Conservation (phyloP, 2,329 filamentous ascomycete genomes). For the Aspergillus aculeatus region DNA sequence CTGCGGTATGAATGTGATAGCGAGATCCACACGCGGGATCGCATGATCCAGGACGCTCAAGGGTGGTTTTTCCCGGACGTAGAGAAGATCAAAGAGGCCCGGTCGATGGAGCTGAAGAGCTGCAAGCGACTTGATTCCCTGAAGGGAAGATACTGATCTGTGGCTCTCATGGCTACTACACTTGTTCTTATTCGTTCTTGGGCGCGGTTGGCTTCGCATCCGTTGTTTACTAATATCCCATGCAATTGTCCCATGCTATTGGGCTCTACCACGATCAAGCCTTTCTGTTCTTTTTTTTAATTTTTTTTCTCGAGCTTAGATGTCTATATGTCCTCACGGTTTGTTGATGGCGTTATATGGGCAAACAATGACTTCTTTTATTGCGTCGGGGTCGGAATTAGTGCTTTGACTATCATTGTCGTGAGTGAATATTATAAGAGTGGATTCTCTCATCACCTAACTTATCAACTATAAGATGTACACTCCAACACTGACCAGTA, state of each 20-base stretch:
- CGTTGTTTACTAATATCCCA: constrained; percentile 10
- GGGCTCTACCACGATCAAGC: neutral
- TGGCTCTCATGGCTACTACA: constrained; percentile 8
- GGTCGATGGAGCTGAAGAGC: constrained; percentile 58
- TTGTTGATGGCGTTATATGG: constrained; percentile 17
- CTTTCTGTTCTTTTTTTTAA: neutral
- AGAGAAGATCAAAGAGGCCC: constrained; percentile 72
- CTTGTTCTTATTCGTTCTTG: constrained; percentile 3
- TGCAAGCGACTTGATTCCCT: constrained; percentile 58
- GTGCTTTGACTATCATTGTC: constrained; percentile 15
- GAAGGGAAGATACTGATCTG: constrained; percentile 38
- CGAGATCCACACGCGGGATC: constrained; percentile 65
- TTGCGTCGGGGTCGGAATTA: constrained; percentile 1
- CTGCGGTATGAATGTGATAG: constrained; percentile 71
- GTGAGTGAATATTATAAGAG: constrained; percentile 13
- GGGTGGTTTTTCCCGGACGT: constrained; percentile 85
- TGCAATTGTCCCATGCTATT: neutral
- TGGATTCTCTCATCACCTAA: neutral
- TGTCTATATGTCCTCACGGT: constrained; percentile 13
- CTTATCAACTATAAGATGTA: neutral
- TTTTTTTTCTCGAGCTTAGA: constrained; percentile 11
- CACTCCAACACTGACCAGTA: no score
- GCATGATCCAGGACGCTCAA: constrained; percentile 72
- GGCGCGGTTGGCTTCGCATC: neutral
- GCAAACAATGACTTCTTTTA: constrained; percentile 4